Base-by-base conservation (phyloP, 2,329 filamentous ascomycete species). In the Calonectria hawksworthii region DNA sequence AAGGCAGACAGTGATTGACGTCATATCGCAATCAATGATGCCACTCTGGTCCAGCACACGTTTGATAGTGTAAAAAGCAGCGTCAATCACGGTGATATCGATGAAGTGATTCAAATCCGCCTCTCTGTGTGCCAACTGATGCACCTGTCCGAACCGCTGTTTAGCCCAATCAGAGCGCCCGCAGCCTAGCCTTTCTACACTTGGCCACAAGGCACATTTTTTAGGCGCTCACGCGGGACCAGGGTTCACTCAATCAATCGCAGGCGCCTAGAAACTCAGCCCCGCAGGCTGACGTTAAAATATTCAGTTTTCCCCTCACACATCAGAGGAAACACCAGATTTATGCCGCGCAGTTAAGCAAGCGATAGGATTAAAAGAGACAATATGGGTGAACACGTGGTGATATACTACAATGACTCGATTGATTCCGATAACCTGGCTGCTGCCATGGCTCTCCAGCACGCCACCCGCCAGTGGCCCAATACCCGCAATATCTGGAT, bases 341-440 rank as follows among this genome's bases (percentile, higher is more conserved):
- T 30, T 23, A 50, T 50, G 28, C 61, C 26, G 23, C 61, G 41
- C 61, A 47, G 41, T 50, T 32, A 50, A 65, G 61, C 61, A 21
- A 64, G 44, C 44, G 4, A 54, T 65, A 65, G 61, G 11, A 32
- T 65, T 50, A 64, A 47, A 59, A 59, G 14, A 50, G 36, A 52
- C 54, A 59, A 51, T 38, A 79, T 79, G 77, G 74, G 70, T 41
- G 73, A 77, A 68, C 67, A 74, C 38, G 68, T 80, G 59, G 63
- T 81, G 54, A 79, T 80, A 54, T 80, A 77, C 69, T 80, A 80
- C 50, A 80, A 80, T 79, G 79, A 80, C 74, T 78, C 74, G 13
- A 80, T 80, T 70, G 79, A 80, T 68, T 80, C 79, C 68, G 79
- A 80, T 36, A 80, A 80, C 66, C 63, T 75, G 67, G 78, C 79